These are phyloP conservation scores for Aegilops tauschii DNA, from an alignment of 176 grass and related monocot genomes.

Conservation along the genomic window DNA sequence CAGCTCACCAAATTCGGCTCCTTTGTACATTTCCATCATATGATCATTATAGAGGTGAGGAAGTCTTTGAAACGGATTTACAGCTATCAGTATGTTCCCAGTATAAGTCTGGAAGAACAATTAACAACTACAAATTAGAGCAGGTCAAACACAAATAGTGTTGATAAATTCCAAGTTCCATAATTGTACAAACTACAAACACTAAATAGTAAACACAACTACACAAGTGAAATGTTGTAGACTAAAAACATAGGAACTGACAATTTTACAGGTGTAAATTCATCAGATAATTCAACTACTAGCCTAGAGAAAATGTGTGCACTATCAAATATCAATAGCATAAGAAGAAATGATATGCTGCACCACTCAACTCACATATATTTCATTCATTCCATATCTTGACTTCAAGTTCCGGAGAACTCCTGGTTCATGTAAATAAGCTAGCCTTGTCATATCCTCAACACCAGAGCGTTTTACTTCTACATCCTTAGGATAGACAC, in stretches of 20 bases:
- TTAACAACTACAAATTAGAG: slow-evolving; percentile 17
- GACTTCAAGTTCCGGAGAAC: slow-evolving; percentile 88
- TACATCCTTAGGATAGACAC: slow-evolving; percentile 69
- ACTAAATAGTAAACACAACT: slow-evolving; percentile 3
- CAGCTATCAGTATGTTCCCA: slow-evolving; percentile 92
- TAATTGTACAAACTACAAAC: slow-evolving; percentile 27
- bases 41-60: slow-evolving; percentile 91
- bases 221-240: slow-evolving; percentile 11
- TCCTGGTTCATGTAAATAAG: slow-evolving; percentile 89
- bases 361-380: slow-evolving; percentile 67
- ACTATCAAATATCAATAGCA: neutral
- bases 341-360: slow-evolving; percentile 16
- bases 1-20: slow-evolving; percentile 79
- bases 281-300: neutral
- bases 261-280: neutral
- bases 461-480: slow-evolving; percentile 76
- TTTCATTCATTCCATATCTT: slow-evolving; percentile 90
- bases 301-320: slow-evolving; percentile 2
- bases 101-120: slow-evolving; percentile 72
- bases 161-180: slow-evolving; percentile 11
- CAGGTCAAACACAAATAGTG: slow-evolving; percentile 11
- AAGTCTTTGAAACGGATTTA: slow-evolving; percentile 95
- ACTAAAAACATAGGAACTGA: slow-evolving; percentile 17
- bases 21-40: slow-evolving; percentile 98
- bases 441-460: slow-evolving; percentile 91